Evolutionary conservation across 257 asterid genomes (phyloP), one percentile per base, ranked within the genome.

Genomic region (Forsythia viridissima): DNA sequence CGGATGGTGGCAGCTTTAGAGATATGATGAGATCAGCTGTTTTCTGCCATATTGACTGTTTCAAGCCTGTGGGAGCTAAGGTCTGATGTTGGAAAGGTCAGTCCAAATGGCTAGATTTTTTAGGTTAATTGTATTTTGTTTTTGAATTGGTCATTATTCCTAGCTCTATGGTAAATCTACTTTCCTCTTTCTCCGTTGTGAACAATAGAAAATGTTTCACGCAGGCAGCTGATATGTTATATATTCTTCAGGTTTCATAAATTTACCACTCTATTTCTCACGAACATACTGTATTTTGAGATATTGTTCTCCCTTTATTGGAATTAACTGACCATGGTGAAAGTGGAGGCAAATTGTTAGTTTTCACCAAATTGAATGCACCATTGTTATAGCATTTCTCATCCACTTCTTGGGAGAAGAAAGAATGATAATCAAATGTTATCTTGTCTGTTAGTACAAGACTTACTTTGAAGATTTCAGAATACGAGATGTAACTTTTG

Each of bases 1-100:
- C 81, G 57, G 82, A 74, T 86, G 78, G 68, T 90, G 90, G 87
- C 96, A 93, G 98, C 83, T 88, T 94, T 71, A 96, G 99, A 82
- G 94, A 88, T 20, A 88, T 93, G 89, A 89, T 94, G 98, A 91
- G 85, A 83, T 93, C 97, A 36, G 98, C 98, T 57, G 94, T 90
- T 71, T 84, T 95, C 82, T 92, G 98, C 96, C 92, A 95, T 86
- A 93, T 93, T 74, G 91, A 88, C 86, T 90, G 99, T 83, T 93
- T 95, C 92, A 91, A 92, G 89, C 99, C 97, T 37, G 86, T 83
- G 71, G 91, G 91, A 82, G 85, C 94, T 70, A 88, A 85, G 85
- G 88, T 82, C 87, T 87, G 93, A 89, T 52, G 85, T 71, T 73
- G 83, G 84, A 70, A 52, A 52, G 63, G 34, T 30, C 34, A 30